Base-by-base conservation (phyloP, 2,329 filamentous ascomycete species). In the Allantophomopsis lycopodina region DNA sequence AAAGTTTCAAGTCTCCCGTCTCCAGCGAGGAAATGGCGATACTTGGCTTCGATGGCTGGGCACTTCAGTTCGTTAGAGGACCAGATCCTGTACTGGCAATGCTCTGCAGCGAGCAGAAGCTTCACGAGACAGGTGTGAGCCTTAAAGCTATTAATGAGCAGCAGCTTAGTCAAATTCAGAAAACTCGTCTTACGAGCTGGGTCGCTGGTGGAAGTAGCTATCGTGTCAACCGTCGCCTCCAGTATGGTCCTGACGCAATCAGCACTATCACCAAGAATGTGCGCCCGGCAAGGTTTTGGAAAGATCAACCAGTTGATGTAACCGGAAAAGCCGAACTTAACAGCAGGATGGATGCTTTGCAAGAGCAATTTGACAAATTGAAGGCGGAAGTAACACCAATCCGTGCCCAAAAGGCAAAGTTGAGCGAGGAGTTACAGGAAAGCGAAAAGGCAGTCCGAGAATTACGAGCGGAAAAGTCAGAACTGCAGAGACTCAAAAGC, bases 1-100 rank as follows among this genome's bases (percentile, higher is more conserved):
- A 66, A 4, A 57, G 64, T 1, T 82, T 79, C 48, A 62, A 54
- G 36, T 51, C 72, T 7, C 73, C 74, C 0, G 51, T 84, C 5
- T 60, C 70, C 1, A 49, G 55, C 5, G 65, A 76, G 7, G 65
- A 84, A 39, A 58, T 86, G 41, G 52, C 53, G 39, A 43, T 51
- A 32, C 42, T 76, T 58, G 86, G 86, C 0, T 73, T 98, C 37
- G 81, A 93, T 46, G 78, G 80, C 2, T 94, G 83, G 62, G 78
- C 86, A 1, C 67, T 83, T 18, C 83, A 96, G 52, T 84, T 73
- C 42, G 55, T 98, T 5, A 70, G 79, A 28, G 91, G 89, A 0
- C 93, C 93, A 0, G 76, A 80, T 1, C 72, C 83, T 2, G 84
- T 98, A 2, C 63, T 96, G 28, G 81, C 85, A 6, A 91, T 94